These are phyloP conservation scores for Clonostachys rhizophaga DNA, from an alignment of 2,329 filamentous ascomycete species.

Conservation along the genomic window DNA sequence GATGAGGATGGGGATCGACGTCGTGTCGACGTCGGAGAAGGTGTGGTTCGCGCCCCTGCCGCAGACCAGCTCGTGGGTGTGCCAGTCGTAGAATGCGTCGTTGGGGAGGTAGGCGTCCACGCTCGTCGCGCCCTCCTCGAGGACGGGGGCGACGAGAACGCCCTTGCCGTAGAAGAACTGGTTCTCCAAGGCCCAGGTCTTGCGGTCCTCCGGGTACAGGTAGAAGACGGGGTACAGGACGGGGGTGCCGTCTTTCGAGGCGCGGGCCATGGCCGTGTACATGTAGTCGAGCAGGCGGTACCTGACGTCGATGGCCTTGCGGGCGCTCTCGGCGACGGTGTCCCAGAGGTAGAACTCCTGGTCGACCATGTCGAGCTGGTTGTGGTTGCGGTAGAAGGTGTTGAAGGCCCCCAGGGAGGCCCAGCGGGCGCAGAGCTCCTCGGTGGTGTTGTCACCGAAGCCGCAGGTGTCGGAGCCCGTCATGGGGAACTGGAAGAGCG, in stretches of 20 bases:
- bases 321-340: constrained; percentile 57
- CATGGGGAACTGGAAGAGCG: constrained; percentile 66
- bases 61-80: constrained; percentile 37
- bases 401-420: constrained; percentile 65
- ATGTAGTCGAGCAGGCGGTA: constrained; percentile 79
- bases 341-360: constrained; percentile 71
- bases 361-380: constrained; percentile 30
- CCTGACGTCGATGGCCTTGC: constrained; percentile 65
- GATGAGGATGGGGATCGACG: constrained; percentile 61
- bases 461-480: constrained; percentile 74
- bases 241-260: constrained; percentile 58
- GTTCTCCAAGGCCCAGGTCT: constrained; percentile 37
- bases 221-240: constrained; percentile 69
- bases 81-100: constrained; percentile 47
- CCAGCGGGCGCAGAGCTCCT: constrained; percentile 65
- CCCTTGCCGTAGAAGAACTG: constrained; percentile 47
- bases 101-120: constrained; percentile 43
- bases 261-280: constrained; percentile 65
- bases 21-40: constrained; percentile 27
- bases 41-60: constrained; percentile 31
- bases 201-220: constrained; percentile 52
- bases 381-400: constrained; percentile 70
- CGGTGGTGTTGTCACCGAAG: constrained; percentile 59
- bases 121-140: constrained; percentile 32
- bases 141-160: constrained; percentile 43